These are phyloP conservation scores for Bjerkandera adusta DNA, from an alignment of 1,284 basidiomycete genomes.

Conservation along the genomic window DNA sequence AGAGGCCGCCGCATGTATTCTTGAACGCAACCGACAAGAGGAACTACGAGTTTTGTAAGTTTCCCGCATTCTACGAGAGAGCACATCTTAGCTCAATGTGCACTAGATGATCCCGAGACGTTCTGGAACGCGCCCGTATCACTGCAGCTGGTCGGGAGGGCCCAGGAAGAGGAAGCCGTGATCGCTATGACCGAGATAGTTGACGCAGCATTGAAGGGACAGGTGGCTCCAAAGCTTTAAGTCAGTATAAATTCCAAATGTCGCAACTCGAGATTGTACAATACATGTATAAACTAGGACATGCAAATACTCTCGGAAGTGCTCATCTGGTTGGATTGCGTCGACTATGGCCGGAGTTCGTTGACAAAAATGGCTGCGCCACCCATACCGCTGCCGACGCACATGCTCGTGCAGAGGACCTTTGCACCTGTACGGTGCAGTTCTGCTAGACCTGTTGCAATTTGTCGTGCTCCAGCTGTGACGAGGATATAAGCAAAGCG, in stretches of 20 bases:
- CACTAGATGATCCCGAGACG: constrained; percentile 41
- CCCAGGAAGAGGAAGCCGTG: constrained; percentile 52
- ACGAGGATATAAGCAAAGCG: constrained; percentile 6
- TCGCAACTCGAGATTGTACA: constrained; percentile 3
- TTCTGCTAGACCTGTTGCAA: constrained; percentile 82
- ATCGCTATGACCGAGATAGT: constrained; percentile 42
- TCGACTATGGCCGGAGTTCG: constrained; percentile 41
- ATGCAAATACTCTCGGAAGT: background rate
- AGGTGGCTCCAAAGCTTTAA: constrained; percentile 6
- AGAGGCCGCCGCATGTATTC: constrained; percentile 30
- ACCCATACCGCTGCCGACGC: constrained; percentile 87
- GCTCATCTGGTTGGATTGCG: background rate
- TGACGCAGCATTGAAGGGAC: constrained; percentile 29
- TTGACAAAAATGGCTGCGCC: constrained; percentile 83
- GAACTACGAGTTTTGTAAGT: constrained; percentile 45
- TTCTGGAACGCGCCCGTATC: constrained; percentile 47
- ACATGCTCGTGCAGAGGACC: constrained; percentile 84
- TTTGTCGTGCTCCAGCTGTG: constrained; percentile 78
- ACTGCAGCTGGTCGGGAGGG: constrained; percentile 47
- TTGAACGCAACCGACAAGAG: constrained; percentile 37
- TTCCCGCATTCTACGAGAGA: background rate
- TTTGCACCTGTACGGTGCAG: constrained; percentile 65
- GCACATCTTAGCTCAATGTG: background rate
- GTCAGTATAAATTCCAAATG: background rate
- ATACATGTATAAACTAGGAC: background rate